These are phyloP conservation scores for Ceratocystis papillata DNA, from an alignment of 2,329 filamentous ascomycete genomes.

Conservation along the genomic window DNA sequence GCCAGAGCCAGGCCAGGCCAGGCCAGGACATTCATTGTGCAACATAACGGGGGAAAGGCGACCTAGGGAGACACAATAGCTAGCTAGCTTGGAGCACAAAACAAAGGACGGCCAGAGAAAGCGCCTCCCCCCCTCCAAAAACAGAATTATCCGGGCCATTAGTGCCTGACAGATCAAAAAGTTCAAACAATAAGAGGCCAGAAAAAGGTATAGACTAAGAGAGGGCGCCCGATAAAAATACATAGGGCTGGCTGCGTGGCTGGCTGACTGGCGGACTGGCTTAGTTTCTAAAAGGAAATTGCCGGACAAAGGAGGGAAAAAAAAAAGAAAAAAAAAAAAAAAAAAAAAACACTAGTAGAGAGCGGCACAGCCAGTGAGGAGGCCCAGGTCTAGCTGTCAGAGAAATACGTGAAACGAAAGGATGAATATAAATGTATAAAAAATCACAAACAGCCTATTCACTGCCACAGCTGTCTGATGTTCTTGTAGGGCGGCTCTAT, in stretches of 20 bases:
- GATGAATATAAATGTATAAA: neutral
- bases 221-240: neutral
- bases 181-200: neutral
- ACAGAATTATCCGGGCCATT: neutral
- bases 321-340: neutral
- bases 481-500: conserved; percentile 9
- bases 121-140: neutral
- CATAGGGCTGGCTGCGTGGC: neutral
- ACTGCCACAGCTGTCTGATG: neutral
- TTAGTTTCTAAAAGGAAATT: neutral
- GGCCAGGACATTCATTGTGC: too few relatives aligned
- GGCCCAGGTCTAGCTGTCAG: neutral
- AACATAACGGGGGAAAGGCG: too few relatives aligned
- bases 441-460: neutral
- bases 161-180: neutral
- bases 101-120: neutral
- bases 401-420: neutral
- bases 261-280: neutral
- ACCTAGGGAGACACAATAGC: neutral
- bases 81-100: neutral
- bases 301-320: too few relatives aligned
- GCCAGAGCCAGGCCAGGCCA: neutral
- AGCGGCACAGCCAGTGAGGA: neutral
- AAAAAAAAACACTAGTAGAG: neutral
- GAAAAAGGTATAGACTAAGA: neutral